These are phyloP conservation scores for Populus pruinosa DNA, from an alignment of 345 rosid genomes.

Conservation along the genomic window DNA sequence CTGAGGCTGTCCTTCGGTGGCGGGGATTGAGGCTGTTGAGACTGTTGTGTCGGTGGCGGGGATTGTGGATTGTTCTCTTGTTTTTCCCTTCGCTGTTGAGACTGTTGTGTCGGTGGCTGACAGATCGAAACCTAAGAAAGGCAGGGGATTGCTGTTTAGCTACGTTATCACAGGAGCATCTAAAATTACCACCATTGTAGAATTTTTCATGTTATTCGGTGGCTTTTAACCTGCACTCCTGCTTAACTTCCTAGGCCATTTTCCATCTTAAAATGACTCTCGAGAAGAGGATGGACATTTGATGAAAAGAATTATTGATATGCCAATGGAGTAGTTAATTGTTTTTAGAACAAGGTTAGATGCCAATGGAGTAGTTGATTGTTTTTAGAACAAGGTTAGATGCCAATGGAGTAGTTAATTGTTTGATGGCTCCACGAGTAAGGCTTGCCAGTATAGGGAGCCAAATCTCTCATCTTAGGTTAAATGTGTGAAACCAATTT, in stretches of 20 bases:
- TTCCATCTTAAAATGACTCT: not conserved
- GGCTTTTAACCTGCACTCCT: not conserved
- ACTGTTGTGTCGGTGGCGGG: constrained; percentile 15
- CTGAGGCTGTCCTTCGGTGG: not conserved
- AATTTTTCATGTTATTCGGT: not conserved
- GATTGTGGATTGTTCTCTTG: not conserved
- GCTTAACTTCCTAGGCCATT: not conserved
- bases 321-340: not conserved
- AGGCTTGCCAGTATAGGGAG: not conserved
- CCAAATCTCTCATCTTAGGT: not conserved
- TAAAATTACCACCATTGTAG: not conserved
- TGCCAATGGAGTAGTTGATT: no score
- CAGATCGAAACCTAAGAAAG: not conserved
- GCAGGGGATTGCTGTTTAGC: not conserved
- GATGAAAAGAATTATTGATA: not conserved
- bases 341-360: not conserved
- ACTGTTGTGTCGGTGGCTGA: constrained; percentile 9
- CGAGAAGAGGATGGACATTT: not conserved
- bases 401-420: no score
- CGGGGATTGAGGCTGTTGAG: not conserved
- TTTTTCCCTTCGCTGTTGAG: not conserved
- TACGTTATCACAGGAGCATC: not conserved
- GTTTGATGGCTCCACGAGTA: not conserved
- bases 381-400: no score
- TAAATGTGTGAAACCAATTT: not conserved